Percentiles rank a stretch among this genome's conserved stretches.
Evolutionary conservation across 192 early-diverging fungal genomes (phyloP).

Genomic region (Mortierella alpina): DNA sequence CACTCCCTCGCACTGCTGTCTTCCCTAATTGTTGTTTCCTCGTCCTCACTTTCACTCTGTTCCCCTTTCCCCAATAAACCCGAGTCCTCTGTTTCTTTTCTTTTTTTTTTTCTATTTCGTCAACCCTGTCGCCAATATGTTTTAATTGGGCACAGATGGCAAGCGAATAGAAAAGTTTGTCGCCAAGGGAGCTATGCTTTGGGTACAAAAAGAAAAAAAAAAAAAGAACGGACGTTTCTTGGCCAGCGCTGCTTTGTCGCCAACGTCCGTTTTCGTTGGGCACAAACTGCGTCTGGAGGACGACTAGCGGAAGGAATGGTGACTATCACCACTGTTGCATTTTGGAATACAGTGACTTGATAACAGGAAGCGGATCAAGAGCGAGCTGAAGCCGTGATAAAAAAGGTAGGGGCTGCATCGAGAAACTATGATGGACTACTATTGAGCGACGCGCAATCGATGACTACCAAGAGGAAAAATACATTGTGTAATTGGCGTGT

Average conservation of each 20-base stretch:
- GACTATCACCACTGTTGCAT: too few species aligned
- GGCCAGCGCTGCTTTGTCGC: neutral
- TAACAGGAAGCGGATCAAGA: neutral
- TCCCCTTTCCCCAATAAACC: neutral
- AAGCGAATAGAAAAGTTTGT: neutral
- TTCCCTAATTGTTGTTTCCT: neutral
- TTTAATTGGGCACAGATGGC: conserved; percentile 1
- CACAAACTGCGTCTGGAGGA: neutral
- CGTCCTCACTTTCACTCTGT: neutral
- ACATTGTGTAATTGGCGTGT: too few species aligned
- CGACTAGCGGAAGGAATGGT: too few species aligned
- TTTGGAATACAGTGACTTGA: neutral
- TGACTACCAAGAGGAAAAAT: too few species aligned
- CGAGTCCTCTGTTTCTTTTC: neutral
- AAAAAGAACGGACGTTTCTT: neutral
- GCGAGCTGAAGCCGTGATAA: too few species aligned
- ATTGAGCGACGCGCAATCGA: too few species aligned
- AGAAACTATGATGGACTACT: too few species aligned
- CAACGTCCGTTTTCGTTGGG: conserved; percentile 3
- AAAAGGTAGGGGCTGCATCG: too few species aligned
- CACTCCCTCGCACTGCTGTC: neutral
- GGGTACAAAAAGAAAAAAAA: conserved; percentile 18
- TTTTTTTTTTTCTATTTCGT: neutral
- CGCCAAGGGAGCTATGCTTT: conserved; percentile 10
- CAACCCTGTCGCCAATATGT: conserved; percentile 9